Base-by-base conservation (phyloP, 768 basidiomycete genomes). In the Hygrophoropsis aurantiaca region DNA sequence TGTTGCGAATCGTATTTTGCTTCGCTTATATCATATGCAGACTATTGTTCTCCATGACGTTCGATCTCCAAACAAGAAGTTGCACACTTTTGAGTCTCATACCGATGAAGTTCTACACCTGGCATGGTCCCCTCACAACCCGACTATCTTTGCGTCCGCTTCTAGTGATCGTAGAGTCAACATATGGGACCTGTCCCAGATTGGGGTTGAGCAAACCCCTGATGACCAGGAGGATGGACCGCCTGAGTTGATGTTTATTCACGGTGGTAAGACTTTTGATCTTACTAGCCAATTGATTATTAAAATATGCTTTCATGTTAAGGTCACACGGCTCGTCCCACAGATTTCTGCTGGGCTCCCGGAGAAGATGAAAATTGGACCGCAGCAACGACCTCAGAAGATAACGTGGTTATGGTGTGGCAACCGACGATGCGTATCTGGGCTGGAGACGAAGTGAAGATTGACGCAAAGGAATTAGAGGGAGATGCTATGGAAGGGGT, bases 151-250 rank as follows among this genome's bases (percentile, higher is more conserved):
- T 54, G 95, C 95, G 0, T 95, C 93, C 3, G 93, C 93, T 2
- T 93, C 91, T 3, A 87, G 91, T 51, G 97, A 99, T 64, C 80
- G 97, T 35, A 77, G 97, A 9, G 80, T 99, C 52, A 94, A 97
- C 58, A 74, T 98, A 40, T 99, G 97, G 97, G 94, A 99, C 70
- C 66, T 97, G 47, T 77, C 82, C 19, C 80, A 87, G 50, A 95
- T 97, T 52, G 97, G 97, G 1, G 80, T 87, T 33, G 97, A 99
- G 64, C 97, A 99, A 66, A 90, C 92, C 2, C 97, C 95, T 3
- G 97, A 99, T 55, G 97, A 99, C 61, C 90, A 93, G 49, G 97
- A 99, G 64, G 97, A 99, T 59, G 97, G 97, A 1, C 94, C 97
- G 13, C 97, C 97, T 1, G 97, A 99, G 66, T 70, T 98, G 48